These are phyloP conservation scores for Lachancea fermentati DNA, from an alignment of 805 yeast species.

Conservation along the genomic window DNA sequence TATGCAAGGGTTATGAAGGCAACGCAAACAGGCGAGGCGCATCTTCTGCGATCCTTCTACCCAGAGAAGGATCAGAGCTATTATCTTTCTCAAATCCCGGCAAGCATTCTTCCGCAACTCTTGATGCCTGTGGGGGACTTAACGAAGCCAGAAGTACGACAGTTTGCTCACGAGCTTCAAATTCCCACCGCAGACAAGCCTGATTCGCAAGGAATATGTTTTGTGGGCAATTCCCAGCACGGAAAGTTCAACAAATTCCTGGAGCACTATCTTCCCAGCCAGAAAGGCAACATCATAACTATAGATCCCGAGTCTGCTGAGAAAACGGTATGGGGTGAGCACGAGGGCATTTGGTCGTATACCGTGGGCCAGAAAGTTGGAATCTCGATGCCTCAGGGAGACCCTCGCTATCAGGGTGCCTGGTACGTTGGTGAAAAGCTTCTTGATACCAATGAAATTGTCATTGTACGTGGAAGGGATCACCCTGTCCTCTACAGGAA, in stretches of 20 bases:
- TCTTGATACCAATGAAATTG: slow-evolving; percentile 58
- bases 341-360: slow-evolving; percentile 88
- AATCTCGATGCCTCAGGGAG: slow-evolving; percentile 83
- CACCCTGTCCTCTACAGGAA: slow-evolving; percentile 49
- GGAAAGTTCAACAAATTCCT: slow-evolving; percentile 67
- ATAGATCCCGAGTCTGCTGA: slow-evolving; percentile 39
- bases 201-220: slow-evolving; percentile 93
- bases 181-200: slow-evolving; percentile 71
- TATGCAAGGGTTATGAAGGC: slow-evolving; percentile 57
- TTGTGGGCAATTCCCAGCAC: slow-evolving; percentile 60
- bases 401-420: slow-evolving; percentile 63
- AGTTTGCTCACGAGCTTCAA: slow-evolving; percentile 49
- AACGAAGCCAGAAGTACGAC: slow-evolving; percentile 68
- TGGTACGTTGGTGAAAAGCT: slow-evolving; percentile 85
- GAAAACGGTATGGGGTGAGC: slow-evolving; percentile 74
- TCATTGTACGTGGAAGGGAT: slow-evolving; percentile 69
- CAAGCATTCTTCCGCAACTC: slow-evolving; percentile 41
- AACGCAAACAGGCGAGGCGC: slow-evolving; percentile 29
- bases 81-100: slow-evolving; percentile 65
- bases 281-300: slow-evolving; percentile 73
- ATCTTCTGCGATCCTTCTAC: slow-evolving; percentile 54
- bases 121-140: slow-evolving; percentile 79
- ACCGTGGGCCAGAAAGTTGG: slow-evolving; percentile 81
- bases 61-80: slow-evolving; percentile 82
- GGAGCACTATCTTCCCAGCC: slow-evolving; percentile 62